A percentile compares a stretch with the other conserved stretches of the same genome.
phyloP scores from a whole-genome alignment of 1,284 basidiomycete species.

The Lignosus rhinocerotis region DNA sequence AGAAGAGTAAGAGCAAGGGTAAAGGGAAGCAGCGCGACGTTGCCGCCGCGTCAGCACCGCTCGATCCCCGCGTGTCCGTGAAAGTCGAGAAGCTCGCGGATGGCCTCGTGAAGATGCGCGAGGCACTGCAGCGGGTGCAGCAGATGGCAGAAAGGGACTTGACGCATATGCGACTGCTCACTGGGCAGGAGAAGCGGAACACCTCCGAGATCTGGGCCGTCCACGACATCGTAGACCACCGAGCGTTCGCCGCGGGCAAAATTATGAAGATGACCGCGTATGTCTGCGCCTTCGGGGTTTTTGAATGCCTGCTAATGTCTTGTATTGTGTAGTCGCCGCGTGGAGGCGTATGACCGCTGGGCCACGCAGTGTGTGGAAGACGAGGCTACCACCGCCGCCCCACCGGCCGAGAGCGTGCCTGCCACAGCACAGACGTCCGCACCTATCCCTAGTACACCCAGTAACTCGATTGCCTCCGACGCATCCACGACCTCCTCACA shows the following conservation, averaged over 20 bases:
- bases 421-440: neutral
- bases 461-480: neutral
- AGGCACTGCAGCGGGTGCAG: slow-evolving; percentile 3
- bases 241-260: neutral
- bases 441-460: neutral
- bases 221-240: neutral
- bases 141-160: slow-evolving; percentile 2
- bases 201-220: slow-evolving; percentile 6
- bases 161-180: slow-evolving; percentile 4
- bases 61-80: slow-evolving; percentile 8
- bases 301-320: neutral
- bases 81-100: slow-evolving; percentile 15
- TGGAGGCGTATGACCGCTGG: slow-evolving; percentile 5
- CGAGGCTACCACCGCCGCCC: neutral
- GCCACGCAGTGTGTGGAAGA: neutral
- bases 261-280: neutral
- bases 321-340: neutral
- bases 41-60: neutral
- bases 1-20: neutral
- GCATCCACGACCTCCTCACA: neutral
- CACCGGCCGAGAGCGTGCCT: neutral
- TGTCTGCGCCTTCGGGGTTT: neutral
- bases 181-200: neutral
- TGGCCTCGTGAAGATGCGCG: slow-evolving; percentile 8
- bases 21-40: neutral